Percentiles rank a stretch among this genome's conserved stretches.
Conservation (phyloP, 2,329 filamentous ascomycete species). For the Arthroderma sp. region DNA sequence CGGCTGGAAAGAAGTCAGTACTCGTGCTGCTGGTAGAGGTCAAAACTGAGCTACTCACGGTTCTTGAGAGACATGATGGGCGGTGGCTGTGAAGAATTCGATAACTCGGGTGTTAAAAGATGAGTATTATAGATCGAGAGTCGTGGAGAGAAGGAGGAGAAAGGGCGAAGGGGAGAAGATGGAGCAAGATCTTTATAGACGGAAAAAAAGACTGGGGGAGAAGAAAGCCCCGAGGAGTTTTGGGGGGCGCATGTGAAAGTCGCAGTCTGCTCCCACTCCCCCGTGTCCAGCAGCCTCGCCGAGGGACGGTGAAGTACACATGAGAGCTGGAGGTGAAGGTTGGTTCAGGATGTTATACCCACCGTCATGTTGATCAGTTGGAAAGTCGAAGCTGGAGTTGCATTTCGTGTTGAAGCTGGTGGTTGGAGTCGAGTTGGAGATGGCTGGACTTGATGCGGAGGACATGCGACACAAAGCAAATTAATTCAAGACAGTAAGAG, state of each 20-base stretch:
- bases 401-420: too few species aligned
- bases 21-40: background rate
- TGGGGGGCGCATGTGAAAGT: slow-evolving; percentile 21
- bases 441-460: too few species aligned
- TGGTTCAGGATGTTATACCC: too few species aligned
- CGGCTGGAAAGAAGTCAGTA: background rate
- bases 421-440: too few species aligned
- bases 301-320: background rate
- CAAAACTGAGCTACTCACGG: slow-evolving; percentile 38
- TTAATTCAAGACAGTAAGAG: too few species aligned
- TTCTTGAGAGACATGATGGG: slow-evolving; percentile 63
- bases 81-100: background rate
- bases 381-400: too few species aligned
- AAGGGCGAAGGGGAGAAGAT: background rate
- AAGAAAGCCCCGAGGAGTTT: too few species aligned
- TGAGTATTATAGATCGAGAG: background rate
- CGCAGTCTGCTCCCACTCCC: slow-evolving; percentile 5
- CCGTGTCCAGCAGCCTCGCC: too few species aligned
- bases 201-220: background rate
- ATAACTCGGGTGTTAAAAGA: background rate
- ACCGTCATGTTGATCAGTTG: too few species aligned
- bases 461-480: too few species aligned
- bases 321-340: background rate
- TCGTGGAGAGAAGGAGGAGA: background rate
- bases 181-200: background rate